A percentile compares a stretch with the other conserved stretches of the same genome.
Evolutionary conservation across 495 filamentous ascomycete species (phyloP).

Genomic region (Daldinia concentrica): DNA sequence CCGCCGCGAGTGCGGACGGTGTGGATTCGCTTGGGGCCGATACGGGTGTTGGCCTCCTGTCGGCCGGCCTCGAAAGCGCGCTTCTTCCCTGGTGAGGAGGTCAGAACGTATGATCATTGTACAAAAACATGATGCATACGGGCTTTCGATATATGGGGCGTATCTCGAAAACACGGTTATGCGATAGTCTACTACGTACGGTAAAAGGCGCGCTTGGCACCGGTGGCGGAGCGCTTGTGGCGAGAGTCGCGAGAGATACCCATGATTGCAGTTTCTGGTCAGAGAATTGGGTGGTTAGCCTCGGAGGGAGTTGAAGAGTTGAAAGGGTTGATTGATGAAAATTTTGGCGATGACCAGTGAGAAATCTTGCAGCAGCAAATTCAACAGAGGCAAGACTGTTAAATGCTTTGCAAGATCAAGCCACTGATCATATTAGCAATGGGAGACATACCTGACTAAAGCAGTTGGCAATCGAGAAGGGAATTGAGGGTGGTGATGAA

Average conservation of each 20-base stretch:
- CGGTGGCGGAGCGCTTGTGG: conserved; percentile 98
- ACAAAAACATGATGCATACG: conserved; percentile 53
- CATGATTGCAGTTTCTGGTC: conserved; percentile 69
- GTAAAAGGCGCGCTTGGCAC: conserved; percentile 95
- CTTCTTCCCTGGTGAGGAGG: conserved; percentile 73
- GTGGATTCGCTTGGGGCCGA: conserved; percentile 98
- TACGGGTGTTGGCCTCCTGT: conserved; percentile 98
- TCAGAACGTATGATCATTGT: conserved; percentile 67
- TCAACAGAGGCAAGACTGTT: neutral
- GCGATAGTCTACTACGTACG: conserved; percentile 60
- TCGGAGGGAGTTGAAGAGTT: conserved; percentile 17
- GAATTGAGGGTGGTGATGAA: conserved; percentile 39
- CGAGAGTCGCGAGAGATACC: conserved; percentile 99
- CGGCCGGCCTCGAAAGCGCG: conserved; percentile 99
- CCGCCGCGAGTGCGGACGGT: conserved; percentile 97
- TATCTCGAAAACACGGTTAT: conserved; percentile 33
- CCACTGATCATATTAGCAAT: neutral
- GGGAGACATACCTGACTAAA: conserved; percentile 44
- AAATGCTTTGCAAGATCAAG: neutral
- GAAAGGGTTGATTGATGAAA: conserved; percentile 7
- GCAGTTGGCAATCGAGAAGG: conserved; percentile 44
- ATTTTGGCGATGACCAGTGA: neutral
- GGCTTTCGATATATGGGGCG: conserved; percentile 61
- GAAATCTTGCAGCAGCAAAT: conserved; percentile 2
- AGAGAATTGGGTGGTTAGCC: conserved; percentile 31